Percentiles rank a stretch among this genome's conserved stretches.
These are phyloP conservation scores for Rosa chinensis DNA, from an alignment of 306 rosid species.

Conservation along the genomic window DNA sequence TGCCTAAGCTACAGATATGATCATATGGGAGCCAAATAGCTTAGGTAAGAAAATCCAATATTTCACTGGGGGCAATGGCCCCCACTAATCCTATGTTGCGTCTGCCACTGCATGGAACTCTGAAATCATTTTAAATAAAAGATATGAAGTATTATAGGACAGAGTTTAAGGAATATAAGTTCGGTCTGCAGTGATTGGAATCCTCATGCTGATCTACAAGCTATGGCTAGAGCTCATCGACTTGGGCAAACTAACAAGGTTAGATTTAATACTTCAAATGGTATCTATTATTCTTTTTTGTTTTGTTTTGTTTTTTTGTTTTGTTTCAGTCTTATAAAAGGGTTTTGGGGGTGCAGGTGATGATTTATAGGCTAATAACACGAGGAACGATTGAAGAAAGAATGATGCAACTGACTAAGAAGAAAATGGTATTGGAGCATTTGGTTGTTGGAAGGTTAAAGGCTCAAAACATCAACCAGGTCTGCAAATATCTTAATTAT, in stretches of 20 bases:
- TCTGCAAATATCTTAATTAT: slow-evolving; percentile 28
- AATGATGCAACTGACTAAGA: slow-evolving; percentile 99
- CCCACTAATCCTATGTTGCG: too few relatives aligned
- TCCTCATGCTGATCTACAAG: slow-evolving; percentile 99
- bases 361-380: slow-evolving; percentile 93
- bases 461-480: slow-evolving; percentile 97
- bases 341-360: slow-evolving; percentile 61
- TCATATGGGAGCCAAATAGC: too few relatives aligned
- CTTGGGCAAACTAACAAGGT: slow-evolving; percentile 99
- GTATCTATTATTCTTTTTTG: neutral
- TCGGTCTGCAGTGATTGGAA: slow-evolving; percentile 89
- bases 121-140: neutral
- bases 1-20: too few relatives aligned
- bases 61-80: too few relatives aligned
- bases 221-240: slow-evolving; percentile 99
- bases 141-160: neutral
- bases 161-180: slow-evolving; percentile 17
- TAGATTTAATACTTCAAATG: slow-evolving; percentile 27
- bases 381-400: slow-evolving; percentile 97
- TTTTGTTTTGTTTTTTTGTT: slow-evolving; percentile 15
- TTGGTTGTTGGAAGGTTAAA: slow-evolving; percentile 95
- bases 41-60: too few relatives aligned
- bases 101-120: too few relatives aligned
- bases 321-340: slow-evolving; percentile 20
- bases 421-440: slow-evolving; percentile 99